phyloP scores from a whole-genome alignment of 441 rosid species.

The Croton laevigatus region DNA sequence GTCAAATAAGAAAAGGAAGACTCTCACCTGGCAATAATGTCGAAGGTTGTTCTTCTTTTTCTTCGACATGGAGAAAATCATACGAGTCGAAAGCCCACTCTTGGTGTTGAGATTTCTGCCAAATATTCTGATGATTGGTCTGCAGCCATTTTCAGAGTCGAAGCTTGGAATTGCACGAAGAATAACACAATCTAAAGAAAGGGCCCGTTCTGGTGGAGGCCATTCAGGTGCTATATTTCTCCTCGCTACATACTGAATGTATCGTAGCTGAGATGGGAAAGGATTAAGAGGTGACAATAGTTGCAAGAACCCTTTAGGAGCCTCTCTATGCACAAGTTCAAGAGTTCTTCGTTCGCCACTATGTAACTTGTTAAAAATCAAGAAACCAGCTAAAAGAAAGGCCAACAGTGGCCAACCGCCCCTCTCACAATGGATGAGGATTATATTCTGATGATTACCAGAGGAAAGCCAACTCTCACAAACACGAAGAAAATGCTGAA shows the following conservation, averaged over 20 bases:
- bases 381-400: conserved; percentile 68
- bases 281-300: conserved; percentile 93
- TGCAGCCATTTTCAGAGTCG: conserved; percentile 88
- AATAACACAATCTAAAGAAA: conserved; percentile 88
- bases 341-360: conserved; percentile 84
- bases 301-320: conserved; percentile 90
- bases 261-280: conserved; percentile 91
- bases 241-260: conserved; percentile 90
- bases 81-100: conserved; percentile 74
- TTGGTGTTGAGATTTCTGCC: conserved; percentile 63
- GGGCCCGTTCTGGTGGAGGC: conserved; percentile 96
- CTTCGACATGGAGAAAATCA: conserved; percentile 80
- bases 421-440: conserved; percentile 90
- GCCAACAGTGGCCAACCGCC: conserved; percentile 98
- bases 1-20: conserved; percentile 6
- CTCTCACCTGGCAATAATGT: conserved; percentile 72
- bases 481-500: conserved; percentile 85
- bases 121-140: conserved; percentile 87
- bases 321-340: conserved; percentile 86
- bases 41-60: conserved; percentile 62
- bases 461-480: conserved; percentile 83
- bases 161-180: conserved; percentile 85
- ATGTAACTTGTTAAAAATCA: conserved; percentile 75
- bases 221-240: conserved; percentile 83
- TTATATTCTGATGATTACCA: conserved; percentile 64